Percentiles rank a stretch among this genome's conserved stretches.
These are phyloP conservation scores for Craterostigma plantagineum DNA, from an alignment of 257 asterid genomes.

Conservation along the genomic window DNA sequence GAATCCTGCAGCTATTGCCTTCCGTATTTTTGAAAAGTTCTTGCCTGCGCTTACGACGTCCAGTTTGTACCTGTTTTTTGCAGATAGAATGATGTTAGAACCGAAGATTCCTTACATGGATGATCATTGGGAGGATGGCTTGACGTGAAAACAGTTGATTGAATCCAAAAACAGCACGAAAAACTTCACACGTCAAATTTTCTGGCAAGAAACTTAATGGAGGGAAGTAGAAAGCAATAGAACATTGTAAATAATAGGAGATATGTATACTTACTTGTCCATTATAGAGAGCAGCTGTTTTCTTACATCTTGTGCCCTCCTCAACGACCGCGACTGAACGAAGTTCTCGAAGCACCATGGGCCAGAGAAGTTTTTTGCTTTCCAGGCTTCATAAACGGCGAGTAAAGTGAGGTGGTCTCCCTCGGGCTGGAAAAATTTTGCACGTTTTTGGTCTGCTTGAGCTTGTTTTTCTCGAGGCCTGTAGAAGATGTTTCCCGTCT, in stretches of 20 bases:
- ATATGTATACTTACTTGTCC: constrained; percentile 57
- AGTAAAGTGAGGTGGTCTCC: constrained; percentile 61
- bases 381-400: constrained; percentile 70
- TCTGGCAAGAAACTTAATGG: no score
- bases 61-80: constrained; percentile 72
- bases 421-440: constrained; percentile 58
- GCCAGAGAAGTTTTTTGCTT: constrained; percentile 50
- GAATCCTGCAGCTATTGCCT: constrained; percentile 89
- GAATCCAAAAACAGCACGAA: no score
- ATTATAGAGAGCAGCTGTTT: constrained; percentile 46
- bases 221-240: no score
- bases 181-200: no score
- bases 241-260: neutral
- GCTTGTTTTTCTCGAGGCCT: constrained; percentile 75
- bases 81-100: no score
- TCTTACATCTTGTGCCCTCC: constrained; percentile 59
- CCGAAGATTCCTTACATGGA: no score
- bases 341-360: constrained; percentile 72
- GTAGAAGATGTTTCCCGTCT: constrained; percentile 54
- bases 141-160: no score
- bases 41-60: constrained; percentile 83
- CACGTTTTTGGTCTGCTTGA: constrained; percentile 52
- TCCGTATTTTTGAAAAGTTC: constrained; percentile 65
- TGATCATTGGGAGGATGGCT: no score
- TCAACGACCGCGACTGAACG: constrained; percentile 40